Conservation (phyloP, 495 filamentous ascomycete genomes). For the Penicillium verhagenii region DNA sequence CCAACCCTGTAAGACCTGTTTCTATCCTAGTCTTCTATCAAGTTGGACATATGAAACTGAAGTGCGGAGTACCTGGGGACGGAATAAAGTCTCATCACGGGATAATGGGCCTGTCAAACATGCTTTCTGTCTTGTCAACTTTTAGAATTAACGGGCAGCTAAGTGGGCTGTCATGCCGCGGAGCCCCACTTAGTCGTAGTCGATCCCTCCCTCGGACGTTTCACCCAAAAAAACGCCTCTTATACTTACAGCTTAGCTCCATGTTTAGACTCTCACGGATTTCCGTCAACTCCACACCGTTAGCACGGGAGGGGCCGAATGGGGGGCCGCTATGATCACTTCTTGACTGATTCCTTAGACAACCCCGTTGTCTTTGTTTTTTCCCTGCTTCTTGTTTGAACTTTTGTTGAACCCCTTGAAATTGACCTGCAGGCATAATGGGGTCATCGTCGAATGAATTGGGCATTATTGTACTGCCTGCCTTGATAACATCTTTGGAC, state of each 20-base stretch:
- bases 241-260: not conserved
- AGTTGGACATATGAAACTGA: too few species aligned
- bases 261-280: not conserved
- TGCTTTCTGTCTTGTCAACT: not conserved
- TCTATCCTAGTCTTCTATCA: too few species aligned
- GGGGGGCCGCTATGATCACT: not conserved
- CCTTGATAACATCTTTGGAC: not conserved
- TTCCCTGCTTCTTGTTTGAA: not conserved
- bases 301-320: not conserved
- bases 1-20: too few species aligned
- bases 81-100: not conserved
- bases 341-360: not conserved
- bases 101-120: not conserved
- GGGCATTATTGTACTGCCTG: not conserved
- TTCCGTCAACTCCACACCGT: not conserved
- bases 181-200: not conserved
- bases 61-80: not conserved
- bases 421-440: not conserved
- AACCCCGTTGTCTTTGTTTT: not conserved
- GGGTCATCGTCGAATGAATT: not conserved
- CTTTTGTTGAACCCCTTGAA: not conserved
- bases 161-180: not conserved
- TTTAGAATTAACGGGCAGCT: not conserved
- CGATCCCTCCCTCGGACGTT: not conserved
- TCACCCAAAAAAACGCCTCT: not conserved